Base-by-base conservation (phyloP, 2,329 filamentous ascomycete genomes). In the Metarhizium guizhouense region DNA sequence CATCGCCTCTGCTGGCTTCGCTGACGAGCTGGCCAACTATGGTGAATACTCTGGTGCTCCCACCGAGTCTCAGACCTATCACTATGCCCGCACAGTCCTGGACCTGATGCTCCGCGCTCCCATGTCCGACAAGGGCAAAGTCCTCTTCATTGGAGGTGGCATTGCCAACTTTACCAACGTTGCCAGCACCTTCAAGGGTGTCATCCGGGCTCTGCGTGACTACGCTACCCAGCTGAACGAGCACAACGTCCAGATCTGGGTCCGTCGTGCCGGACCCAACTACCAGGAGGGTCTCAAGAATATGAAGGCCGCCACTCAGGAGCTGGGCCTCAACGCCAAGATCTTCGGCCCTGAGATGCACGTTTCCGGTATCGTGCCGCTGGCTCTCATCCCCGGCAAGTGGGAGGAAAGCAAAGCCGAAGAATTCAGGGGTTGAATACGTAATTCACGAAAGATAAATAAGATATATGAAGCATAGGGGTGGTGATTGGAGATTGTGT, bases 131-230 rank as follows among this genome's bases (percentile, higher is more conserved):
- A 87, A 96, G 69, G 94, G 94, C 80, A 99, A 97, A 84, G 90
- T 99, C 54, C 87, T 99, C 63, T 99, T 99, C 84, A 97, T 99
- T 64, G 94, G 94, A 75, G 94, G 94, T 79, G 94, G 94, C 83
- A 99, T 99, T 83, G 94, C 94, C 82, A 99, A 99, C 87, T 99
- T 99, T 81, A 99, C 94, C 82, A 99, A 97, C 78, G 94, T 99
- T 55, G 94, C 94, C 59, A 94, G 88, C 67, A 99, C 94, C 62
- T 99, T 99, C 88, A 99, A 99, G 85, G 94, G 94, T 80, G 93
- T 99, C 74, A 99, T 99, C 73, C 88, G 90, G 65, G 94, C 94
- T 58, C 84, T 99, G 63, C 86, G 93, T 63, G 94, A 97, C 76
- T 91, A 93, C 65, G 83, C 92, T 58, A 85, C 85, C 61, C 81